Base-by-base conservation (phyloP, 192 early-diverging fungal species). In the Entomortierella chlamydospora region DNA sequence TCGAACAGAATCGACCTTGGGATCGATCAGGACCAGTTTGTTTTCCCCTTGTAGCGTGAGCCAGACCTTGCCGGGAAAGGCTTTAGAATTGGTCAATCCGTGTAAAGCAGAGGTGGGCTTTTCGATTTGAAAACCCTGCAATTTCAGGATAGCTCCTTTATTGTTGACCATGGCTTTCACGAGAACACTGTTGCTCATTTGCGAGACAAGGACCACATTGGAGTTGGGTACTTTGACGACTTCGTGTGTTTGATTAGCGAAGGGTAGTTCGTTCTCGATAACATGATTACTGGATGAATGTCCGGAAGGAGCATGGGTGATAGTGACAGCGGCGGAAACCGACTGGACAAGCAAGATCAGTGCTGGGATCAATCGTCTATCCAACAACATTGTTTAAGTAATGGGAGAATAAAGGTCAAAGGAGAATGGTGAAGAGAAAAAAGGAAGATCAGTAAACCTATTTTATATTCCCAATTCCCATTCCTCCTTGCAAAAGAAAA, bases 141-240 rank as follows among this genome's bases (percentile, higher is more conserved):
- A 5, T 6, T 55, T 13, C 13, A 25, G 23, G 13, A 64, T 31
- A 2, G 29, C 2, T 1, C 73, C 67, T n/a, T 18, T 12, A 29
- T 49, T 25, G 43, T 78, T 22, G 49, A 78, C 61, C 0, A n/a
- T 30, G 9, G 59, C 67, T 51, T 78, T 78, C 11, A 78, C 22
- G 3, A 78, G 61, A 5, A 70, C 69, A 34, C 67, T 70, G 59
- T 71, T 56, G 30, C 58, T 65, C 50, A 63, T 45, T 45, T 78
- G 73, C 10, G 73, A 78, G 30, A 78, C 58, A 20, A 68, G 54
- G 0, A 78, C n/a, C 26, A 64, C 53, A 18, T 53, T 34, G 13
- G 28, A 47, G 37, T 47, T 11, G 5, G 51, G 37, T 17, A 78
- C 47, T 13, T 41, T 50, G 57, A 68, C 9, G 47, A 77, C 53